Evolutionary conservation across 495 filamentous ascomycete genomes (phyloP).

Genomic region (Penicillium paxilli): DNA sequence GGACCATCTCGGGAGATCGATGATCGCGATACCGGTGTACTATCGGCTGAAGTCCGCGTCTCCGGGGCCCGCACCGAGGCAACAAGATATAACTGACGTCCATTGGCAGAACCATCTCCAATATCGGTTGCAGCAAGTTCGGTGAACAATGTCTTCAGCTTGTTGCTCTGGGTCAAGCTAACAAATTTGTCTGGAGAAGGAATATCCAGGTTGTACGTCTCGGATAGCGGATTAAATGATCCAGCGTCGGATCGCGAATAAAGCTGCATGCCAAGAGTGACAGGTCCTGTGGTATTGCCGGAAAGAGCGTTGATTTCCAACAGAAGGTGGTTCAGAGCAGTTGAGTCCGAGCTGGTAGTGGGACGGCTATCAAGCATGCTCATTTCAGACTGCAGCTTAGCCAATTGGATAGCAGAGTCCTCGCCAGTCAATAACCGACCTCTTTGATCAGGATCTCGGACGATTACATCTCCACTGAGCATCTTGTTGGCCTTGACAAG

Average conservation of each 20-base stretch:
- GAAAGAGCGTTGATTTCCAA: constrained; percentile 80
- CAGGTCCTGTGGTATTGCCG: constrained; percentile 67
- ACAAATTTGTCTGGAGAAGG: constrained; percentile 67
- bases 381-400: constrained; percentile 92
- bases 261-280: constrained; percentile 78
- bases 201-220: constrained; percentile 80
- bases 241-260: constrained; percentile 66
- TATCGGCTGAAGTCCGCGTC: constrained; percentile 42
- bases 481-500: constrained; percentile 92
- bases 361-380: constrained; percentile 84
- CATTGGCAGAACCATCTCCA: constrained; percentile 67
- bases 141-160: constrained; percentile 82
- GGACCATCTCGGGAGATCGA: constrained; percentile 41
- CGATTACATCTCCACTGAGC: constrained; percentile 87
- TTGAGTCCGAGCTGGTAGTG: constrained; percentile 60
- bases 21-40: constrained; percentile 24
- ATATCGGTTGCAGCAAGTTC: constrained; percentile 81
- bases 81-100: constrained; percentile 76
- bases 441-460: constrained; percentile 79
- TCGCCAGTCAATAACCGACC: constrained; percentile 86
- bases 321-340: constrained; percentile 79
- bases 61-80: constrained; percentile 73
- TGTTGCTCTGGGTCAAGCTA: constrained; percentile 54
- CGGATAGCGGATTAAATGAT: constrained; percentile 67
- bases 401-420: constrained; percentile 90